These are phyloP conservation scores for Cylindrodendrum hubeiense DNA, from an alignment of 2,329 filamentous ascomycete genomes.

Conservation along the genomic window DNA sequence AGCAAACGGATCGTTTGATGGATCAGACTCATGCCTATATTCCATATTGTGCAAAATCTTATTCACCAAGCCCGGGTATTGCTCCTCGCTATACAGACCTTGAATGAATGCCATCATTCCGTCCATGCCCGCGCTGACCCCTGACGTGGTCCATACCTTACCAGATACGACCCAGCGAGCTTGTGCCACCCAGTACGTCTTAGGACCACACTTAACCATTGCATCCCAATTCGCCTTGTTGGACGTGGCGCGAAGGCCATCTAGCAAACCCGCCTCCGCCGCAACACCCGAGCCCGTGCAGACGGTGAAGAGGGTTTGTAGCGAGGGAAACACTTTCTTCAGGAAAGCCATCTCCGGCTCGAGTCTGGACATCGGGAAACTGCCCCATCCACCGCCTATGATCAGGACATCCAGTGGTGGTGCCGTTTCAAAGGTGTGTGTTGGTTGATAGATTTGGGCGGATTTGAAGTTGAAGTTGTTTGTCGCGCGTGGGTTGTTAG, in stretches of 20 bases:
- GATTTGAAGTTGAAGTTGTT: no score
- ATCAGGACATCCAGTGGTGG: constrained; percentile 66
- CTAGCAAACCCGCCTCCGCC: constrained; percentile 64
- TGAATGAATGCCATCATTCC: constrained; percentile 68
- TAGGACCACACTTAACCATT: constrained; percentile 53
- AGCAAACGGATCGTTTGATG: constrained; percentile 62
- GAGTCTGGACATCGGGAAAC: constrained; percentile 42
- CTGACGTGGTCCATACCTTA: constrained; percentile 69
- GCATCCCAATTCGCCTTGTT: constrained; percentile 65
- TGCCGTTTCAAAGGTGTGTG: constrained; percentile 57
- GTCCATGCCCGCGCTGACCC: constrained; percentile 73
- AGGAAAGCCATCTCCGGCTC: constrained; percentile 57
- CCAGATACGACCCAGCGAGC: constrained; percentile 71
- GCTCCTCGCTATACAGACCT: constrained; percentile 63
- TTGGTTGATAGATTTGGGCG: constrained; percentile 15
- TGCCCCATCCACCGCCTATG: constrained; percentile 66
- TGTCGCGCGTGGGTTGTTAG: constrained; percentile 38
- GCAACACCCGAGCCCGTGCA: constrained; percentile 68
- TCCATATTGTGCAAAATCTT: constrained; percentile 63
- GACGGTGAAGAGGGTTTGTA: constrained; percentile 66
- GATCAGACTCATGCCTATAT: constrained; percentile 63
- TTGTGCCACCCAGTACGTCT: constrained; percentile 63
- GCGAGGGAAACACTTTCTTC: constrained; percentile 48
- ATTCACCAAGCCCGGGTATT: no score
- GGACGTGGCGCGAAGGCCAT: constrained; percentile 66